Base-by-base conservation (phyloP, 1,139 yeast genomes). In the Blastobotrys raffinosifermentans region DNA sequence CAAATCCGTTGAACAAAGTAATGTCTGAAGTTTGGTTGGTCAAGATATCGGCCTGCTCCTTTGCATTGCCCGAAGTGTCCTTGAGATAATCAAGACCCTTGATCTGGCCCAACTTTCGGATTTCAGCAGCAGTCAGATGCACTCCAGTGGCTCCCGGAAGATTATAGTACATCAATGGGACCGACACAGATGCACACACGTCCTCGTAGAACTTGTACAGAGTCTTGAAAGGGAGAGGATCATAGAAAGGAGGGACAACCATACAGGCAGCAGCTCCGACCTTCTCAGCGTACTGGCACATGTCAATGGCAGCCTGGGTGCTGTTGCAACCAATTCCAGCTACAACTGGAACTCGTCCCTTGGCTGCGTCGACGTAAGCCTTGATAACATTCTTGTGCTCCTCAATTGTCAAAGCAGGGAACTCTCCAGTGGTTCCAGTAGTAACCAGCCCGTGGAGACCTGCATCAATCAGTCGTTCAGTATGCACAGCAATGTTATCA, bases 211-310 rank as follows among this genome's bases (percentile, higher is more conserved):
- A 36, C 29, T 36, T 31, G 32, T 36, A 36, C n/a, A 36, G 39
- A 5, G 39, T 35, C 29, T 36, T 31, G 32, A 36, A 36, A 7
- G 39, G 26, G 7, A 36, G 39, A 3, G 39, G 39, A 17, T 36
- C 39, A 18, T 36, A 36, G 29, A 36, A 36, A 16, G 39, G 39
- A n/a, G 39, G 39, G n/a, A 36, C 39, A 10, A 36, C 19, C 39
- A 36, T 36, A 17, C 32, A 26, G n/a, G 39, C 35, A 15, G 23
- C 29, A 15, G 35, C 39, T 3, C 39, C 39, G 6, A 17, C 27
- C 20, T 31, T 31, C 25, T 36, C 39, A 2, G 39, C 19, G 20
- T 14, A 36, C 22, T 36, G 39, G 17, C 14, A 35, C 32, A 36
- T 26, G 16, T 36, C 35, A 21, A 36, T 36, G 21, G 39, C 35